phyloP scores from a whole-genome alignment of 2,329 filamentous ascomycete genomes.

The Chaetomium sp. region DNA sequence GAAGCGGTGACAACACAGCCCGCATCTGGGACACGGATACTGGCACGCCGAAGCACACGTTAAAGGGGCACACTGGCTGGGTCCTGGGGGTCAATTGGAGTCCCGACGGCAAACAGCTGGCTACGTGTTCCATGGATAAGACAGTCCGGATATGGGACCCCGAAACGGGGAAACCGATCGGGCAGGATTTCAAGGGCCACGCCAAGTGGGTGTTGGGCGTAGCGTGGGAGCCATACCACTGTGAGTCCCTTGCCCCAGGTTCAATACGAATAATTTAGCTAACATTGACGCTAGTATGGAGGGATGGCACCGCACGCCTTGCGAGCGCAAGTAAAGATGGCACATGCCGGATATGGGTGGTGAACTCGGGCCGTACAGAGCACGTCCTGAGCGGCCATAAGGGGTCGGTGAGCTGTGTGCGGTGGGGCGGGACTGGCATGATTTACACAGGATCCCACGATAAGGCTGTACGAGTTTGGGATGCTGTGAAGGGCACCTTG shows the following conservation, averaged over 20 bases:
- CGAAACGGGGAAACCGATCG: slow-evolving; percentile 72
- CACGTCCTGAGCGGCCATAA: slow-evolving; percentile 87
- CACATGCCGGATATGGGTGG: slow-evolving; percentile 85
- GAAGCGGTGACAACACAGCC: slow-evolving; percentile 87
- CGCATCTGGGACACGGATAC: slow-evolving; percentile 95
- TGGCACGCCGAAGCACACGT: slow-evolving; percentile 80
- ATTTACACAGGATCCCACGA: slow-evolving; percentile 88
- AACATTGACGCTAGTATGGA: slow-evolving; percentile 53
- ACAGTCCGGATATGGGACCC: slow-evolving; percentile 89
- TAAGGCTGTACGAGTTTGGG: slow-evolving; percentile 91
- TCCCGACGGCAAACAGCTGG: slow-evolving; percentile 77
- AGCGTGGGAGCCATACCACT: slow-evolving; percentile 91
- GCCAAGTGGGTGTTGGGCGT: slow-evolving; percentile 86
- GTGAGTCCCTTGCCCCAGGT: slow-evolving; percentile 19
- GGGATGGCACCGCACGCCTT: slow-evolving; percentile 71
- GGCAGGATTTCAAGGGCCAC: slow-evolving; percentile 78
- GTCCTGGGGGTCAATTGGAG: slow-evolving; percentile 86
- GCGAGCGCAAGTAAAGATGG: slow-evolving; percentile 89
- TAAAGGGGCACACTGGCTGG: slow-evolving; percentile 88
- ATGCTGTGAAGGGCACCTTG: slow-evolving; percentile 75
- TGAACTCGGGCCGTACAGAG: slow-evolving; percentile 75
- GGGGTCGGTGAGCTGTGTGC: slow-evolving; percentile 83
- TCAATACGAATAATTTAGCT: not conserved
- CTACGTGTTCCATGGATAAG: slow-evolving; percentile 92
- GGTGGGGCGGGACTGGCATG: slow-evolving; percentile 87